phyloP scores from a whole-genome alignment of 2,329 filamentous ascomycete species.

The Chaetomium olivaceum region DNA sequence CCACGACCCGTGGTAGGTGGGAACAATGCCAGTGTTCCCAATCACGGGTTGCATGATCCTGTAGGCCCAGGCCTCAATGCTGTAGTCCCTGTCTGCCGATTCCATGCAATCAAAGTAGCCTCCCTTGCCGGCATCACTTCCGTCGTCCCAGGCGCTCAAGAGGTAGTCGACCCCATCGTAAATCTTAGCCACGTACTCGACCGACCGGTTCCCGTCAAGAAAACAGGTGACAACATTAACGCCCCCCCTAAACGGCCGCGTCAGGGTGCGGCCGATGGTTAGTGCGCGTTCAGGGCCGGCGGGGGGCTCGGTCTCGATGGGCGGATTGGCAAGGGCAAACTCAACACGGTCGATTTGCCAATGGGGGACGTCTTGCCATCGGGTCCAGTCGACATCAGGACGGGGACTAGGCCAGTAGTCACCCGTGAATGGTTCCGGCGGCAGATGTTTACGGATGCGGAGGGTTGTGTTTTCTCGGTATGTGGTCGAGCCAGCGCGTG shows the following conservation, averaged over 20 bases:
- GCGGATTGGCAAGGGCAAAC: constrained; percentile 6
- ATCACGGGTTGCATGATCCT: not conserved
- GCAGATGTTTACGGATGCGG: not conserved
- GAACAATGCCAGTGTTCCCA: not conserved
- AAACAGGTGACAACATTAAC: constrained; percentile 9
- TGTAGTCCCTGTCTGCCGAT: constrained; percentile 9
- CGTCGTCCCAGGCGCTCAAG: not conserved
- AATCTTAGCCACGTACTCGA: constrained; percentile 19
- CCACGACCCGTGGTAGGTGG: constrained; percentile 1
- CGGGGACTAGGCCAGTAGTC: not conserved
- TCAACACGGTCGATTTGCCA: constrained; percentile 1
- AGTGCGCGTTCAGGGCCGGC: not conserved
- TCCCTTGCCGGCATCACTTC: no score
- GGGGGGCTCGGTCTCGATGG: not conserved
- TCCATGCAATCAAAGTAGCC: constrained; percentile 5
- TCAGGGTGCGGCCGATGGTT: not conserved
- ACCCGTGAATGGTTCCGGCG: not conserved
- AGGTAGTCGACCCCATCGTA: constrained; percentile 17
- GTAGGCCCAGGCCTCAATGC: constrained; percentile 11
- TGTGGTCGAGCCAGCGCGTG: not conserved
- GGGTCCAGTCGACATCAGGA: not conserved
- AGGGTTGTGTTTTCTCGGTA: not conserved
- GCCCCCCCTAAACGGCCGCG: not conserved
- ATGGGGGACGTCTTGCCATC: not conserved
- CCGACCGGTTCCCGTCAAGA: constrained; percentile 1